Percentiles rank a stretch among this genome's conserved stretches.
These are phyloP conservation scores for Neofusicoccum parvum DNA, from an alignment of 2,329 filamentous ascomycete species.

Conservation along the genomic window DNA sequence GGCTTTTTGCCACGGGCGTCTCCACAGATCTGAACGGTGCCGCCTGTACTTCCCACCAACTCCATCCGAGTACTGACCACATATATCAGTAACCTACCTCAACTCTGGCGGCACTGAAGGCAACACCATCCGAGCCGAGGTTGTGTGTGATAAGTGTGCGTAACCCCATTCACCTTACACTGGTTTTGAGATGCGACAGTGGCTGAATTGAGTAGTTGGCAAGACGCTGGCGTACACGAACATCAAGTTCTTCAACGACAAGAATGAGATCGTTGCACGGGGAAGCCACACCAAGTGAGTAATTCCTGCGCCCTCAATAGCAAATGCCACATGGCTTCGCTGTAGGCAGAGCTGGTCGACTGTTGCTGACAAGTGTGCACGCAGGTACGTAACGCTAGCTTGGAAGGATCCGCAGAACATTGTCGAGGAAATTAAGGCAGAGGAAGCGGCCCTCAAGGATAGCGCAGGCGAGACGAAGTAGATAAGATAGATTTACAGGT, in stretches of 20 bases:
- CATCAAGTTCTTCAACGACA: conserved; percentile 62
- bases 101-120: conserved; percentile 65
- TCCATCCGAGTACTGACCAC: background rate
- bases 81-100: conserved; percentile 61
- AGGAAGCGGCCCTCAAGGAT: background rate
- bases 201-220: conserved; percentile 50
- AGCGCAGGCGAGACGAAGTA: background rate
- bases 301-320: background rate
- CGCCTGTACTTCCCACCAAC: conserved; percentile 2
- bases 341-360: no score
- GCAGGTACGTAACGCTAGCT: conserved; percentile 59
- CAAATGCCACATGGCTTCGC: background rate
- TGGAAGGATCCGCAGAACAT: conserved; percentile 67
- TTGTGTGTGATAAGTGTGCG: conserved; percentile 66
- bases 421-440: conserved; percentile 54
- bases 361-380: background rate
- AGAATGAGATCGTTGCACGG: conserved; percentile 62
- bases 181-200: background rate
- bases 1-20: conserved; percentile 67
- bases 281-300: conserved; percentile 68
- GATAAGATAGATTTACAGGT: background rate
- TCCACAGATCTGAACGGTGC: conserved; percentile 66
- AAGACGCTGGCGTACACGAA: conserved; percentile 67
- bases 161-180: background rate
- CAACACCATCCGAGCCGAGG: conserved; percentile 62